Base-by-base conservation (phyloP, 768 basidiomycete species). In the Coprinopsis strossmayeri region DNA sequence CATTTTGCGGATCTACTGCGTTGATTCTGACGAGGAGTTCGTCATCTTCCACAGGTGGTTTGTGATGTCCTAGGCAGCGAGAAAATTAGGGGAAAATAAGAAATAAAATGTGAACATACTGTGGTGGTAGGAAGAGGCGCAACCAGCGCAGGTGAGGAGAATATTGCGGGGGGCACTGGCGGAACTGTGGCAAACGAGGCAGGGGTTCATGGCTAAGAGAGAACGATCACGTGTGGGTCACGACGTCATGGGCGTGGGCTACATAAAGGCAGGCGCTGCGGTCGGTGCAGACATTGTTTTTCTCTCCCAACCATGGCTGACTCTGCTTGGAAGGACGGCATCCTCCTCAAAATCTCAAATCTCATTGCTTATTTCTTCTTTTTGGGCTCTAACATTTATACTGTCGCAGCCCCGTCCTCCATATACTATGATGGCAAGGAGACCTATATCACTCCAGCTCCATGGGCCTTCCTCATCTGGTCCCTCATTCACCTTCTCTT, bases 391-490 rank as follows among this genome's bases (percentile, higher is more conserved):
- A 95, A 95, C 67, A 75, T 93, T 49, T 94, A 91, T 74, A 85
- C 84, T 45, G 77, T 92, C 52, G 82, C 90, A 4, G 77, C 80
- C 1, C 89, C 89, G 0, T 74, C 77, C 34, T 81, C 78, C 53
- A 74, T 81, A 44, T 90, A 91, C 68, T 80, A 74, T 61, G 65
- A 71, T 54, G 82, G 80, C 38, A 91, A 91, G 63, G 83, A 87
- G 57, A 96, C 94, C 0, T 97, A 93, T 66, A 71, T 98, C 50
- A 96, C 93, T 1, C 95, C 95, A n/a, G 89, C 91, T 21, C 81
- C 84, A 23, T 96, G 88, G 81, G 86, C 89, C 1, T 95, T 92
- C 72, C 77, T 86, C 70, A 86, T 93, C 61, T 95, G 92, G 91
- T 81, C 88, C 34, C 68, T 92, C 51, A 91, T 95, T 59, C 93